Percentiles rank a stretch among this genome's conserved stretches.
Evolutionary conservation across 2,329 filamentous ascomycete genomes (phyloP).

Genomic region (Xylaria sp.): DNA sequence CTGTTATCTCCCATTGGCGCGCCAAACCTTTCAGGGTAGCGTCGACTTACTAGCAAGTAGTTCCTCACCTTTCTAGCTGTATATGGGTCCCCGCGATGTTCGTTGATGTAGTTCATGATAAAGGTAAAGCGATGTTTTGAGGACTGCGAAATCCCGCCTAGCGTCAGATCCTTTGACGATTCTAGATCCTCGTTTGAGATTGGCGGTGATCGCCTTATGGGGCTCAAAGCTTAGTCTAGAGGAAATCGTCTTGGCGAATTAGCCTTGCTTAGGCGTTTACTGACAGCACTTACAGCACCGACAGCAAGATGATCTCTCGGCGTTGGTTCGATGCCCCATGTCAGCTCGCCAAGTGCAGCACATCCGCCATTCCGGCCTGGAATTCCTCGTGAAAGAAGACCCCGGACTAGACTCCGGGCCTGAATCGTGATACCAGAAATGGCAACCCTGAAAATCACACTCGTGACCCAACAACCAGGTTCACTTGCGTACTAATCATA

Average conservation of each 20-base stretch:
- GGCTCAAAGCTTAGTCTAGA: background rate
- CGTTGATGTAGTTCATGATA: background rate
- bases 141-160: background rate
- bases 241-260: slow-evolving; percentile 1
- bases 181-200: background rate
- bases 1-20: background rate
- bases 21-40: background rate
- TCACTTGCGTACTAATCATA: slow-evolving; percentile 6
- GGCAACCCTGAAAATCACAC: background rate
- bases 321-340: background rate
- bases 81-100: background rate
- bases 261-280: background rate
- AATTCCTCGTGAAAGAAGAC: background rate
- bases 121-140: background rate
- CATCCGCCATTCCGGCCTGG: background rate
- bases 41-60: background rate
- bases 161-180: background rate
- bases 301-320: background rate
- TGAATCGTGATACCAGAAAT: background rate
- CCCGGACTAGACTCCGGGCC: background rate
- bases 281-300: too few relatives aligned
- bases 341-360: background rate
- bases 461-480: slow-evolving; percentile 11
- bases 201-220: slow-evolving; percentile 4
- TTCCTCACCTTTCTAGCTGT: background rate